Base-by-base conservation (phyloP, 176 grass and related monocot genomes). In the Triticum aestivum region DNA sequence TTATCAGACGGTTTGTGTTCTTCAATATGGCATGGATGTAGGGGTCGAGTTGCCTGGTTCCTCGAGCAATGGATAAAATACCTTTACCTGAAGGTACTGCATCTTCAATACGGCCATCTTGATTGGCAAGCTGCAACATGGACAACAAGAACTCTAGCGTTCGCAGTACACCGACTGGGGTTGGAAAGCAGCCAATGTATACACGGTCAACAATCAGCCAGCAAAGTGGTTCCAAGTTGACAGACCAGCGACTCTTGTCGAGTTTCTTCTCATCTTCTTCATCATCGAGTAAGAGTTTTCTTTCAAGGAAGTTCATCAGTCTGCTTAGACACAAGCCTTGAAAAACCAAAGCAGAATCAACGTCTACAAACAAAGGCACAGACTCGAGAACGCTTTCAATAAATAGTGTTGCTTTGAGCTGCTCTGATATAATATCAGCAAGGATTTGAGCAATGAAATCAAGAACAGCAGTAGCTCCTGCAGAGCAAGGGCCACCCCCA, bases 251-350 rank as follows among this genome's bases (percentile, higher is more conserved):
- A 70, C 79, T 87, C 88, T 97, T 99, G 86, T 99, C 97, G 42
- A 99, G 97, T 86, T 93, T 98, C 79, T 89, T 94, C 52, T 83
- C 91, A 86, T 97, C 92, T 84, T 97, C 96, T 77, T 99, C 97
- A 78, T 99, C 97, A 81, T 99, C 94, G 35, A 95, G 92, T 47
- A 99, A 84, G 62, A 99, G 92, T 66, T 87, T 93, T 83, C 97
- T 94, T 94, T 99, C 97, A 11, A 99, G 89, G 82, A 97, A 99
- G 81, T 99, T 99, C 89, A 99, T 94, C 88, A 99, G 83, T 96
- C 97, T 90, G 89, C 97, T 95, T 77, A 99, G 84, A 81, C 97
- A 99, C 83, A 99, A 86, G 27, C 97, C 97, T 89, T 99, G 94
- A 81, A 99, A 99, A 87, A 99, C 89, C 82, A 99, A 86, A 83